phyloP scores from a whole-genome alignment of 202 grass and related monocot species.

The Schoenoplectus triqueter region DNA sequence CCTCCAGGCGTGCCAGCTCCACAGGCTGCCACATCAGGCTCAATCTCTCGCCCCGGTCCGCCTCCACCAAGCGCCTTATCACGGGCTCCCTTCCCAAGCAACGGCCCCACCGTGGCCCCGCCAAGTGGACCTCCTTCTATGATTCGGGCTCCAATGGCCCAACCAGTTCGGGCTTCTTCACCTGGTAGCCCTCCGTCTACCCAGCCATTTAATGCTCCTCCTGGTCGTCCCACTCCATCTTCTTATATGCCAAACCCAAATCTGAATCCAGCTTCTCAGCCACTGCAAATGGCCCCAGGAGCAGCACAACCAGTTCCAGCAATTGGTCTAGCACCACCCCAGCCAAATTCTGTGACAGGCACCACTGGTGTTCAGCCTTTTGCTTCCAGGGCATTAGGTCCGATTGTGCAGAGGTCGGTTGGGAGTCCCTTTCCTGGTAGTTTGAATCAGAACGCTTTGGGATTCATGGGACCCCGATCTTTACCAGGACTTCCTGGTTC shows the following conservation, averaged over 20 bases:
- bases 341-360: constrained; percentile 21
- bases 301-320: background rate
- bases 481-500: constrained; percentile 25
- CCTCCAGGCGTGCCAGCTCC: no score
- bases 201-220: background rate
- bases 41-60: constrained; percentile 38
- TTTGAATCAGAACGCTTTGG: constrained; percentile 22
- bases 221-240: background rate
- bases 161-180: constrained; percentile 24
- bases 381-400: background rate
- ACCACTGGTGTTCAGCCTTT: constrained; percentile 15
- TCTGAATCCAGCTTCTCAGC: constrained; percentile 13
- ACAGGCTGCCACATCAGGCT: background rate
- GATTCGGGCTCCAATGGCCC: background rate
- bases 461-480: constrained; percentile 22
- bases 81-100: constrained; percentile 26
- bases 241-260: constrained; percentile 24
- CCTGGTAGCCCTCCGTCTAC: constrained; percentile 23
- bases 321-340: background rate
- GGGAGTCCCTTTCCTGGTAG: constrained; percentile 32
- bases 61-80: constrained; percentile 20
- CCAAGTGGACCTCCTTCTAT: constrained; percentile 33
- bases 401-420: constrained; percentile 26
- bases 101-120: constrained; percentile 25
- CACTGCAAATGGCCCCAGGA: background rate